These are phyloP conservation scores for Globisporangium irregulare DNA, from an alignment of 352 stramenopile species.

Conservation along the genomic window DNA sequence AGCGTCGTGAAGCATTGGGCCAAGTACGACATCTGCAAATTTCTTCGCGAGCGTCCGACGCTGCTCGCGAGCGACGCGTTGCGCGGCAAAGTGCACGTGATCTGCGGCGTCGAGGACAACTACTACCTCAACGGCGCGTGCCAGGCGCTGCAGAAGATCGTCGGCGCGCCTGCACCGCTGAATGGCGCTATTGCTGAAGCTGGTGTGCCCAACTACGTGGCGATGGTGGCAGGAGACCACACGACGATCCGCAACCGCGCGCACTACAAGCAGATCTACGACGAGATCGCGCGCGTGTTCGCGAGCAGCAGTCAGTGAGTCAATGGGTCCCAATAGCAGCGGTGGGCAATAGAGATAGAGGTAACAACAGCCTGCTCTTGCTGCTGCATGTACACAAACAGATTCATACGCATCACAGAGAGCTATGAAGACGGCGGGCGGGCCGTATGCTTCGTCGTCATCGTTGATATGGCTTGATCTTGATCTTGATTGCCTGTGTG, in stretches of 20 bases:
- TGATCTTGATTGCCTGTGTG: not conserved
- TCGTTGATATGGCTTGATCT: not conserved
- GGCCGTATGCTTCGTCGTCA: not conserved
- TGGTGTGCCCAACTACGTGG: slow-evolving; percentile 58
- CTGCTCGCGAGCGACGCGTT: slow-evolving; percentile 40
- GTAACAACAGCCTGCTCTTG: not conserved
- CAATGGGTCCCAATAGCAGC: slow-evolving; percentile 3
- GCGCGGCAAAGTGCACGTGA: slow-evolving; percentile 63
- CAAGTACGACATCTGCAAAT: slow-evolving; percentile 65
- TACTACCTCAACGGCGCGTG: slow-evolving; percentile 77
- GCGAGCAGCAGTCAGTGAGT: slow-evolving; percentile 1
- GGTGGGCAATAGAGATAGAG: slow-evolving; percentile 8
- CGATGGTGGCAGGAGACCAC: slow-evolving; percentile 70
- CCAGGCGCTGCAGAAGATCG: slow-evolving; percentile 47
- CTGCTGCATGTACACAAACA: not conserved
- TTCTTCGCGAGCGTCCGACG: slow-evolving; percentile 30
- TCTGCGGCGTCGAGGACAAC: slow-evolving; percentile 70
- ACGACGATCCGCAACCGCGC: slow-evolving; percentile 58
- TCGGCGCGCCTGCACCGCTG: slow-evolving; percentile 27
- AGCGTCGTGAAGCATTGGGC: slow-evolving; percentile 56
- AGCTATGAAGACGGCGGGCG: not conserved
- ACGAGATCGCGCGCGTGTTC: slow-evolving; percentile 48
- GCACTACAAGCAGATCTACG: slow-evolving; percentile 65
- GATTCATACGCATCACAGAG: not conserved
- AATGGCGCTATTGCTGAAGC: not conserved